Evolutionary conservation across 2,329 filamentous ascomycete genomes (phyloP).

Genomic region (Hirsutella thompsonii): DNA sequence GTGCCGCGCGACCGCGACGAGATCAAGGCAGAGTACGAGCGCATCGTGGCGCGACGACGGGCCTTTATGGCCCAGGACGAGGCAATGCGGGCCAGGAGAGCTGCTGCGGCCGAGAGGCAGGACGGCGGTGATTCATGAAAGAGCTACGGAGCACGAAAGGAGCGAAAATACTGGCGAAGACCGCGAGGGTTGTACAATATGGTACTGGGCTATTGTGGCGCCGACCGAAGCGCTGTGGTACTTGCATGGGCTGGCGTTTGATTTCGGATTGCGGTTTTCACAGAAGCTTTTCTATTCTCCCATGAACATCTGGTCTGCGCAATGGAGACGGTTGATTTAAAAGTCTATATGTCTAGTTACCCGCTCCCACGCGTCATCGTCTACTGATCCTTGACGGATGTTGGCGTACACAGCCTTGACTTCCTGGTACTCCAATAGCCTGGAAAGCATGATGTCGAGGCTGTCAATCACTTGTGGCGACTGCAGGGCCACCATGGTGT

Average conservation of each 20-base stretch:
- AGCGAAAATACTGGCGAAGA: not conserved
- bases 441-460: conserved; percentile 46
- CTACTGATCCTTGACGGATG: conserved; percentile 33
- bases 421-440: conserved; percentile 53
- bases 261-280: not conserved
- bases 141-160: too few relatives aligned
- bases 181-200: not conserved
- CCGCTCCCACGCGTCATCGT: conserved; percentile 40
- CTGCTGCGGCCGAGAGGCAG: too few relatives aligned
- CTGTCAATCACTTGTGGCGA: conserved; percentile 39
- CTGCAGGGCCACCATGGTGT: conserved; percentile 56
- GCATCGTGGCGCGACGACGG: conserved; percentile 57
- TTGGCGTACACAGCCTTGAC: conserved; percentile 77
- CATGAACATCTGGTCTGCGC: too few relatives aligned
- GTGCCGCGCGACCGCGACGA: conserved; percentile 69
- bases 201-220: not conserved
- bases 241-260: conserved; percentile 5
- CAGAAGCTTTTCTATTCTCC: not conserved
- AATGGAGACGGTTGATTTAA: conserved; percentile 15
- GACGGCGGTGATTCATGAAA: too few relatives aligned
- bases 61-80: conserved; percentile 27
- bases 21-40: conserved; percentile 68
- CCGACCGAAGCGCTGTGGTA: not conserved
- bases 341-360: conserved; percentile 40
- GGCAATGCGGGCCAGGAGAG: conserved; percentile 11